Conservation (phyloP, 1,284 basidiomycete species). For the Blastosporella zonata region DNA sequence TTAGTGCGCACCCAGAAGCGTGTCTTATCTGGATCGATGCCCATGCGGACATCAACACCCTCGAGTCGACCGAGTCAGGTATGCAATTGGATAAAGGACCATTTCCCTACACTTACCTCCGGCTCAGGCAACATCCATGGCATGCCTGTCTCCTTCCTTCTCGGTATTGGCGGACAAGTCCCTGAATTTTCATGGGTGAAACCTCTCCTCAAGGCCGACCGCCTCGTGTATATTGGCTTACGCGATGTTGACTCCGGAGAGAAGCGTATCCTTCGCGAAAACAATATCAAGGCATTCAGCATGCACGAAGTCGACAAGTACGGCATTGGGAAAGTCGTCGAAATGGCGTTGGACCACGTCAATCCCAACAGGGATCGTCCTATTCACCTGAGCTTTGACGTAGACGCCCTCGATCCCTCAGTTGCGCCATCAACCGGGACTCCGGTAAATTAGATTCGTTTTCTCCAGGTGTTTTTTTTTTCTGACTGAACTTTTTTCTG, state of each 20-base stretch:
- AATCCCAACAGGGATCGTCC: constrained; percentile 83
- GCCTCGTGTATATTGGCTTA: constrained; percentile 92
- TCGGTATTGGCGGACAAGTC: constrained; percentile 60
- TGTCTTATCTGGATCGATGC: constrained; percentile 95
- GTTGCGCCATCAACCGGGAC: constrained; percentile 97
- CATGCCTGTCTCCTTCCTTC: constrained; percentile 95
- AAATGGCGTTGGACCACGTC: constrained; percentile 94
- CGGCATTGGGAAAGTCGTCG: constrained; percentile 93
- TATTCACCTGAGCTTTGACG: constrained; percentile 96
- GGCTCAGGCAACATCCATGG: constrained; percentile 89
- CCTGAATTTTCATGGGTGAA: constrained; percentile 81
- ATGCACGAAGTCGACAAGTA: constrained; percentile 99
- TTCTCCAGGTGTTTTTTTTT: background rate
- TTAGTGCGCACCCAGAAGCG: constrained; percentile 65
- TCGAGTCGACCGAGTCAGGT: constrained; percentile 81
- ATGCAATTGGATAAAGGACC: constrained; percentile 17
- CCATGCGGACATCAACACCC: constrained; percentile 95
- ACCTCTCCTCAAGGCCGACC: constrained; percentile 67
- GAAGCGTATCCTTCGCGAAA: constrained; percentile 82
- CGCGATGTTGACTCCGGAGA: constrained; percentile 93
- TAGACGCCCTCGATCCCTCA: constrained; percentile 90
- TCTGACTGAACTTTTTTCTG: constrained; percentile 1
- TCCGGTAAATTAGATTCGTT: constrained; percentile 49
- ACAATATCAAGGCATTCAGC: constrained; percentile 91
- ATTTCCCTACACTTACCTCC: constrained; percentile 9